Base-by-base conservation (phyloP, 495 filamentous ascomycete species). In the Aspergillus cavernicola region DNA sequence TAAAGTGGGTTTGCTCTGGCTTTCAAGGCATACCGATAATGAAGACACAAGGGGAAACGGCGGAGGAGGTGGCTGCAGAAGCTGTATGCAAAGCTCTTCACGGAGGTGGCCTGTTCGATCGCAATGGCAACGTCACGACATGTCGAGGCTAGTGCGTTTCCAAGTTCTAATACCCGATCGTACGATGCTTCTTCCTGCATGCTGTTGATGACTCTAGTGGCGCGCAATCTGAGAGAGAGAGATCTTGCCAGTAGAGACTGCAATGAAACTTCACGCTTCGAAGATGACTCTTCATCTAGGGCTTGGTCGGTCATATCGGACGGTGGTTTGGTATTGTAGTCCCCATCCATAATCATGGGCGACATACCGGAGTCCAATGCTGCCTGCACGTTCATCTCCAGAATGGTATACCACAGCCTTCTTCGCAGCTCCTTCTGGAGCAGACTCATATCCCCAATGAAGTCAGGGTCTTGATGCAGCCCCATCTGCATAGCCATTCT, bases 371-470 rank as follows among this genome's bases (percentile, higher is more conserved):
- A 74, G 47, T 80, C 79, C 2, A 84, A 43, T 2, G 74, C 72
- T 0, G 81, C 64, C 56, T 84, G 81, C 0, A 79, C 53, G 33
- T 60, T 61, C 35, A 85, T 62, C 44, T 86, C 83, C 5, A 84
- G 52, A 16, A 86, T 75, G 0, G 80, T 82, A 16, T 72, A 74
- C 83, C 83, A 86, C 3, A 85, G 54, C 28, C 80, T 57, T 42
- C 80, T 65, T 20, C 80, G 73, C 0, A 81, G 35, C 49, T 83
- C 78, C 19, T 66, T 69, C 26, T 78, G 61, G 19, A 72, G 40
- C 0, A 63, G 4, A 1, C 66, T 55, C 66, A 79, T 78, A 6
- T 50, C 44, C 2, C 65, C 68, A 8, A 80, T 61, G 51, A 68
- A 47, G 40, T 70, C 68, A 0, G 80, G 81, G 55, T 85, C 82